Base-by-base conservation (phyloP, 306 rosid species). In the Lathyrus tuberosus region DNA sequence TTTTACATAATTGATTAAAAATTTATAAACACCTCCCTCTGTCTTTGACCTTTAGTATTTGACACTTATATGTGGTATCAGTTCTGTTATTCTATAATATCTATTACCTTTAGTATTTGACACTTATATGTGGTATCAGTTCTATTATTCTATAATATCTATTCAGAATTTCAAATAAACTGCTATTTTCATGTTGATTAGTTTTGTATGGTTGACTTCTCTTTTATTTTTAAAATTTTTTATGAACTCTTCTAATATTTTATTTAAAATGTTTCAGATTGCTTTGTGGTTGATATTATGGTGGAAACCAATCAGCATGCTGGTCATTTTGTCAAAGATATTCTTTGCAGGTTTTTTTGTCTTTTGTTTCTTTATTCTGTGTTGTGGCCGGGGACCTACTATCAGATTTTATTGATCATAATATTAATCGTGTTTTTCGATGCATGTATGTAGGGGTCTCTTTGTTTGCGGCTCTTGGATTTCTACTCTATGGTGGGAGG, bases 401-500 rank as follows among this genome's bases (percentile, higher is more conserved):
- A 46, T 52, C 46, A 62, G 40, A 28, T 42, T 72, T 48, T 65
- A 54, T 54, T 58, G 54, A 38, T 76, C 37, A 66, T 70, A 62
- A 64, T 26, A 59, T 54, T 72, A 41, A 78, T 28, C 12, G 9
- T 51, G 41, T 62, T 42, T 75, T 75, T 11, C 43, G 54, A 57
- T 76, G 65, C 67, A 60, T 66, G 11, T 77, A 44, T 70, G 73
- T 64, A 91, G 97, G 96, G 76, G 93, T 95, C 15, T 89, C 99
- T 73, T 85, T 91, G 81, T 91, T 91, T 65, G 96, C 97, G 17
- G 99, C 99, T 72, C 90, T 95, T 59, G 99, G 97, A 48, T 95
- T 95, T 87, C 96, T 95, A 78, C 90, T 91, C 70, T 95, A 91
- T 28, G 99, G 99, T 73, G 99, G 99, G 79, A 95, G 99, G 99